Conservation (phyloP, 2,329 filamentous ascomycete genomes). For the Claviceps maximensis region DNA sequence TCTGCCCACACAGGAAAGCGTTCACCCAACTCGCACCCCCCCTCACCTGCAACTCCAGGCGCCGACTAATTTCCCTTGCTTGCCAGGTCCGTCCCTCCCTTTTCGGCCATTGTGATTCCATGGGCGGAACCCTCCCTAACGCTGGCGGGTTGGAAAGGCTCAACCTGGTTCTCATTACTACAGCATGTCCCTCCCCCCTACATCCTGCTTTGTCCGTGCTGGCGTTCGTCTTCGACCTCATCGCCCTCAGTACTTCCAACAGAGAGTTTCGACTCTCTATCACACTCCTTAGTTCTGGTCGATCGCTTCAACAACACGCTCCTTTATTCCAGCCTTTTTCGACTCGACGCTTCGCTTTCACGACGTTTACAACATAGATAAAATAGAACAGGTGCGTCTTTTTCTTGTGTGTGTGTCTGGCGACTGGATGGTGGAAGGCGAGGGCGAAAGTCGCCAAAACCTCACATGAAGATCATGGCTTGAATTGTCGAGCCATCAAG, state of each 20-base stretch:
- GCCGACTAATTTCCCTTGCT: constrained; percentile 4
- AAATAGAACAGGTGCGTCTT: background rate
- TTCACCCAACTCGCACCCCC: too few species aligned
- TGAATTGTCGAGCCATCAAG: background rate
- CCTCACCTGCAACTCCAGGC: background rate
- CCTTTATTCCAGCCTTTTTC: constrained; percentile 16
- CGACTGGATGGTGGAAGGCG: background rate
- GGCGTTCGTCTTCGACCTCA: constrained; percentile 13
- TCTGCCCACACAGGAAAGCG: too few species aligned
- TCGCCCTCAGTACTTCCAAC: constrained; percentile 32
- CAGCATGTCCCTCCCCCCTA: constrained; percentile 10
- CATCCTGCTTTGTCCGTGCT: constrained; percentile 8
- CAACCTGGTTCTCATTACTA: constrained; percentile 2
- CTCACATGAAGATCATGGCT: background rate
- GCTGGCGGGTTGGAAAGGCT: background rate
- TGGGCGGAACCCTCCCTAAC: background rate
- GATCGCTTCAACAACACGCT: constrained; percentile 16
- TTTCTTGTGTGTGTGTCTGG: background rate
- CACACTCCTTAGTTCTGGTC: constrained; percentile 34
- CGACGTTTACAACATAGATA: background rate
- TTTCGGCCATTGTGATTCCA: background rate
- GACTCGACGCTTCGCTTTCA: constrained; percentile 7
- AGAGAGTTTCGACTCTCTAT: constrained; percentile 40
- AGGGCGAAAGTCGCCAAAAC: background rate
- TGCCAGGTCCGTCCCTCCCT: background rate